Base-by-base conservation (phyloP, 2,329 filamentous ascomycete species). In the Fusarium protoensiforme region DNA sequence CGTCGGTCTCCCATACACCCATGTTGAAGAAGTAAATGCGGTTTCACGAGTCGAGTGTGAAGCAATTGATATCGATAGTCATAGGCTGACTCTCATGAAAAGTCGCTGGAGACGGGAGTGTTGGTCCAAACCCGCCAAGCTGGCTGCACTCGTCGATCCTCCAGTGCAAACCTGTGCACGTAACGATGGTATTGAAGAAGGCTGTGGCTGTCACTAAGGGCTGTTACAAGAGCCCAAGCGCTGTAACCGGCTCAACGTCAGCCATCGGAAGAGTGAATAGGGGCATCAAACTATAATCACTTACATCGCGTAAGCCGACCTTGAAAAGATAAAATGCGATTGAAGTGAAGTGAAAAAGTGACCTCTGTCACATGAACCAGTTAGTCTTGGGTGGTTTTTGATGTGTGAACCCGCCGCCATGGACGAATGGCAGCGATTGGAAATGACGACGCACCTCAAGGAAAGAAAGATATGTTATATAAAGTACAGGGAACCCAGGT, bases 1-100 rank as follows among this genome's bases (percentile, higher is more conserved):
- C 89, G 69, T 92, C 90, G 8, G 88, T 92, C 79, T 91, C 88
- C 89, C 89, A 91, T 54, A 83, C 83, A 68, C 84, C 84, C 88
- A 91, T 91, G 53, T 72, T 82, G 75, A 69, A 54, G n/a, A 29
- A 41, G 20, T 31, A 22, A 24, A 51, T 18, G 35, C n/a, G 27
- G 35, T 41, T 56, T 56, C 27, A 33, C 46, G 35, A 29, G 35
- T 14, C 33, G 24, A n/a, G 35, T 29, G 46, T 33, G 11, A 35
- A 62, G 48, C 31, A 43, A 18, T 33, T 24, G 59, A 48, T 33
- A 10, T 27, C 39, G 22, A 14, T n/a, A 48, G 27, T 58, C 36
- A 59, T 48, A 41, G 39, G 18, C 38, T 51, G 59, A 39, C 43
- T 43, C 33, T 63, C 35, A 18, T 41, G 24, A 5, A 27, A 54